These are phyloP conservation scores for Venustampulla echinocandica DNA, from an alignment of 495 filamentous ascomycete species.

Conservation along the genomic window DNA sequence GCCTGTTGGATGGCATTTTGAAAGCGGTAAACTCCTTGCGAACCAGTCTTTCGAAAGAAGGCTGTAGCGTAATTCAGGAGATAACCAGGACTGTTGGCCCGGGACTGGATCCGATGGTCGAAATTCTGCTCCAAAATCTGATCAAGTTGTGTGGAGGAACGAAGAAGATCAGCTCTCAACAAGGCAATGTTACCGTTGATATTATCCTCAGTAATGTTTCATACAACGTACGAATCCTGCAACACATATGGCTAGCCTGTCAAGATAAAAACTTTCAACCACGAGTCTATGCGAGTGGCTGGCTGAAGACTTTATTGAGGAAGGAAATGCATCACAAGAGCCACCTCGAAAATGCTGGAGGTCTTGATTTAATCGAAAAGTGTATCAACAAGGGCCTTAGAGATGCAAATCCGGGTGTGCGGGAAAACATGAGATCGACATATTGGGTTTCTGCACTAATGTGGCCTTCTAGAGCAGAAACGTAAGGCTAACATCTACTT, in stretches of 20 bases:
- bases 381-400: conserved; percentile 75
- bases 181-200: conserved; percentile 68
- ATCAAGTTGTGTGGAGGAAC: conserved; percentile 79
- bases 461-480: conserved; percentile 72
- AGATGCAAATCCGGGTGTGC: conserved; percentile 80
- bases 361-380: conserved; percentile 75
- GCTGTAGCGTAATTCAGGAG: conserved; percentile 78
- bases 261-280: conserved; percentile 90
- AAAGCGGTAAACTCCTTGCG: conserved; percentile 79
- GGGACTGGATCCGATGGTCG: conserved; percentile 78
- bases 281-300: conserved; percentile 66
- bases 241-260: conserved; percentile 68
- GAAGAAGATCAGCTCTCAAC: conserved; percentile 81
- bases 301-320: conserved; percentile 73
- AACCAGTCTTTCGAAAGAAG: conserved; percentile 81
- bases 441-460: conserved; percentile 74
- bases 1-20: conserved; percentile 77
- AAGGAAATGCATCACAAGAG: conserved; percentile 72
- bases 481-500: conserved; percentile 37
- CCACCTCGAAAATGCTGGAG: conserved; percentile 74
- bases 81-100: conserved; percentile 67
- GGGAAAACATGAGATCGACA: conserved; percentile 71
- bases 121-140: conserved; percentile 79
- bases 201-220: conserved; percentile 67
- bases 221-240: conserved; percentile 68